Evolutionary conservation across 768 basidiomycete species (phyloP), one percentile per base, ranked within the genome.

Genomic region (Cytidiella melzeri): DNA sequence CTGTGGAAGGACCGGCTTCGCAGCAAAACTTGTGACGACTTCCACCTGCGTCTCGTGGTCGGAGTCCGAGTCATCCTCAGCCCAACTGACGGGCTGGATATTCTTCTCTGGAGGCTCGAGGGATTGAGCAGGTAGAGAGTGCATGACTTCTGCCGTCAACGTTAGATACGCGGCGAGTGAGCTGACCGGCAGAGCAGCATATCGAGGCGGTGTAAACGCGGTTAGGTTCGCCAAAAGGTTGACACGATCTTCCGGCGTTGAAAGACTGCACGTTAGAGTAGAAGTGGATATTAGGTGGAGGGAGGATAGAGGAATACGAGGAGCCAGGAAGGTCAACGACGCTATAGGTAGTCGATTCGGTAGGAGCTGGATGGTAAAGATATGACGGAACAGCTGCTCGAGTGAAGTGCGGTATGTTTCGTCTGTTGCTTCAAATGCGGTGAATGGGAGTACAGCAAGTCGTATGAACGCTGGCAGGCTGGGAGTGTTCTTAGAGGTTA

Each of bases 181-280:
- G 0, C 68, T 50, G 2, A 68, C 54, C 0, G 73, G 64, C 11
- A 87, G 67, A 5, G 64, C 63, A 9, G 72, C 55, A 60, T 90
- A 85, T 38, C 83, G 75, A 1, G 84, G 79, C 1, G 79, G 69
- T 10, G 73, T 72, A 61, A 93, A 84, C 23, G 79, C 73, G 45
- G 79, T 64, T 11, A 90, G 65, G 58, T 91, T 94, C 1, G 89
- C 84, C 5, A 89, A 58, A 3, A 93, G 73, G 58, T 92, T 79
- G 39, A 83, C 62, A 57, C 69, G 73, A 18, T 61, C 60, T 39
- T 69, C 66, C 1, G 59, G 24, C 19, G 53, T 26, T 10, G 60
- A 47, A 6, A 40, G 6, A 21, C 41, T 46, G 1, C 46, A 39
- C 10, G 40, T 19, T 28, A 43, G 55, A 41, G 11, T 54, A 43